These are phyloP conservation scores for Populus tomentosa DNA, from an alignment of 441 rosid genomes.

Conservation along the genomic window DNA sequence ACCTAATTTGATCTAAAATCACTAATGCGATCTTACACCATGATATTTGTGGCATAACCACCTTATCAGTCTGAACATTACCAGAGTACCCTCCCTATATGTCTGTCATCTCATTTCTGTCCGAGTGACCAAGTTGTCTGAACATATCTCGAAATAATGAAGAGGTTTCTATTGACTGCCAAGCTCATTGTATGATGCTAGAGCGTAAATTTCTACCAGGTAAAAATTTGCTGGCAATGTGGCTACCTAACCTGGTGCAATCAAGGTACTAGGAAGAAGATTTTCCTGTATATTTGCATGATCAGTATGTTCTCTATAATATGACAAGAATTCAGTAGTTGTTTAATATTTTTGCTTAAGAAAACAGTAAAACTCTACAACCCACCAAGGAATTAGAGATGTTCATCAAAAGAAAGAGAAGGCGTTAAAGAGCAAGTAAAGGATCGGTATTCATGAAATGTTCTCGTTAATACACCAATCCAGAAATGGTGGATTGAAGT, in stretches of 20 bases:
- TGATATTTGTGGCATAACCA: conserved; percentile 22
- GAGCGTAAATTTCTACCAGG: too few relatives aligned
- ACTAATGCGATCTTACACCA: background rate
- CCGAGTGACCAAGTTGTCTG: background rate
- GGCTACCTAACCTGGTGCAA: too few relatives aligned
- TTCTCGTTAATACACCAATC: background rate
- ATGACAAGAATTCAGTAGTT: background rate
- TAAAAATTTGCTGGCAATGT: too few relatives aligned
- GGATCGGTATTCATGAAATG: background rate
- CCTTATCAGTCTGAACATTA: conserved; percentile 6
- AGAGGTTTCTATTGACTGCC: too few relatives aligned
- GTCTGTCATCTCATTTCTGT: background rate
- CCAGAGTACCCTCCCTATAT: conserved; percentile 1
- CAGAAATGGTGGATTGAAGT: background rate
- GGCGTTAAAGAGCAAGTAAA: too few relatives aligned
- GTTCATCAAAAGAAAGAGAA: too few relatives aligned
- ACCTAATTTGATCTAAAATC: conserved; percentile 28
- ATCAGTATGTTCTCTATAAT: background rate
- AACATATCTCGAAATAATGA: background rate
- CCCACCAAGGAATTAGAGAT: background rate
- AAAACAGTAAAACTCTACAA: background rate
- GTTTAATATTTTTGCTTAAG: too few relatives aligned
- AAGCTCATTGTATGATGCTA: too few relatives aligned
- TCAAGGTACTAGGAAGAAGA: background rate
- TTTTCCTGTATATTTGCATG: background rate